Base-by-base conservation (phyloP, 257 asterid species). In the Solanum arcanum region DNA sequence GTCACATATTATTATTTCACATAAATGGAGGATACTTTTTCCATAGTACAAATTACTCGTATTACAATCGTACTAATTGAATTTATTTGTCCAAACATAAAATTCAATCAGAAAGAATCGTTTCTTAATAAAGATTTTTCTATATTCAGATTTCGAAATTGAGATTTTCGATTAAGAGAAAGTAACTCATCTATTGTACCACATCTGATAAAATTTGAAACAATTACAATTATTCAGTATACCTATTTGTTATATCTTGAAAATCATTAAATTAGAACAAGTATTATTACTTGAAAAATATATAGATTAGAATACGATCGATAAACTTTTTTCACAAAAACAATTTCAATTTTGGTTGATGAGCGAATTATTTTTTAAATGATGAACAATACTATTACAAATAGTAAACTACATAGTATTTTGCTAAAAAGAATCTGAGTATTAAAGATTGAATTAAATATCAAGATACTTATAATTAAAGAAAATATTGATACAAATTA, bases 141-240 rank as follows among this genome's bases (percentile, higher is more conserved):
- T 49, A 49, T 49, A 49, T 15, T 49, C 9, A 0, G 8, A 41
- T 3, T 23, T 49, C 0, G 2, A 49, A 15, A 49, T 1, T 15
- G 23, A 15, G 8, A 49, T 15, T 1, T 49, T 0, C 0, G 3
- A 4, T 6, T 49, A 16, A 49, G 60, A 49, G 23, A 49, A 0
- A 49, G 1, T 21, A 52, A 52, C 60, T 52, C 9, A 46, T 46
- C 5, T 52, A 7, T 3, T 16, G 23, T 3, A 4, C 1, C 14
- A 10, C 15, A 23, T 62, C 3, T 23, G 0, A 2, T 62, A 62
- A 10, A 23, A 62, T 23, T 62, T 62, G 35, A 39, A 75, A 70
- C 25, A 0, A 70, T 31, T 42, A 31, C 42, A 15, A 31, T 0
- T 16, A 69, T 70, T 70, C 77, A 27, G 8, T 27, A 6, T 13